phyloP scores from a whole-genome alignment of 176 grass and related monocot species.

The Sorghum bicolor region Sorghum_bicolor_NCBIv3 NC_012878.2:1027001-1027500 shows the following conservation, averaged over 20 bases:
- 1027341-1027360: neutral
- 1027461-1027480: neutral
- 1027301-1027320: neutral
- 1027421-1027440: neutral
- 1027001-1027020: neutral
- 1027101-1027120: neutral
- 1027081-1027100: neutral
- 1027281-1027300: neutral
- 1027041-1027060: neutral
- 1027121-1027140: neutral
- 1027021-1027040: neutral
- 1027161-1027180: neutral
- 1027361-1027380: neutral
- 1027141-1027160: neutral
- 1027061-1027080: neutral
- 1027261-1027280: neutral
- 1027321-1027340: neutral
- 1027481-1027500: neutral
- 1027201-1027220: neutral
- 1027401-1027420: neutral
- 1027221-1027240: neutral
- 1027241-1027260: neutral
- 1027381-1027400: conserved; percentile 1
- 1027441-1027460: neutral
- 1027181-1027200: neutral